These are phyloP conservation scores for Talaromyces funiculosus DNA, from an alignment of 2,329 filamentous ascomycete species.

Conservation along the genomic window DNA sequence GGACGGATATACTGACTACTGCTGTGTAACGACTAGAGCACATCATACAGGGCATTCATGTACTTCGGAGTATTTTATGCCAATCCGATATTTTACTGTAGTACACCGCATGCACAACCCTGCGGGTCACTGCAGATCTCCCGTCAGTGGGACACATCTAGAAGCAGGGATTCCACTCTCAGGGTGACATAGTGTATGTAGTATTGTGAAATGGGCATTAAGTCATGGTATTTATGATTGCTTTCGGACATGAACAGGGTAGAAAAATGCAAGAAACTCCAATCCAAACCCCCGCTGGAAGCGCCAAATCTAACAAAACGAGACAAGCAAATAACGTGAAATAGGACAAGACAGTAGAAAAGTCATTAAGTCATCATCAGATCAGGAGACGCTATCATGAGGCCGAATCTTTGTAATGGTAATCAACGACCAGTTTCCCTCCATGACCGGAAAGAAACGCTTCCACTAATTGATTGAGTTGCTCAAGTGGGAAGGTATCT, in stretches of 20 bases:
- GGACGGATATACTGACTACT: neutral
- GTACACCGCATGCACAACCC: neutral
- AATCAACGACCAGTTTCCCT: conserved; percentile 19
- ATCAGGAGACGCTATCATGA: neutral
- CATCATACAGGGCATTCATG: neutral
- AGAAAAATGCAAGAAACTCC: neutral
- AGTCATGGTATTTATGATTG: neutral
- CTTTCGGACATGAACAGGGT: neutral
- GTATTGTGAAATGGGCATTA: neutral
- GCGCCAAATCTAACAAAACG: neutral
- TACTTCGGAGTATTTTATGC: neutral
- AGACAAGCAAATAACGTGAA: neutral
- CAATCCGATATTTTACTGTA: neutral
- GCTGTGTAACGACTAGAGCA: neutral
- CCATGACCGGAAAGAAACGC: conserved; percentile 17
- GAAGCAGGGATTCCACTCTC: neutral
- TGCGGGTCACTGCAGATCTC: neutral
- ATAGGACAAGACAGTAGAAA: neutral
- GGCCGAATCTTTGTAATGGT: neutral
- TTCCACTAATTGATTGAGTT: conserved; percentile 21
- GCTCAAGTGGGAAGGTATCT: conserved; percentile 18
- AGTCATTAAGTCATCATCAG: neutral
- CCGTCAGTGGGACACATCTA: neutral
- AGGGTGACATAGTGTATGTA: no score
- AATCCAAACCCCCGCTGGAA: neutral